A percentile compares a stretch with the other conserved stretches of the same genome.
Evolutionary conservation across 306 rosid genomes (phyloP).

Genomic region (Casuarina glauca): DNA sequence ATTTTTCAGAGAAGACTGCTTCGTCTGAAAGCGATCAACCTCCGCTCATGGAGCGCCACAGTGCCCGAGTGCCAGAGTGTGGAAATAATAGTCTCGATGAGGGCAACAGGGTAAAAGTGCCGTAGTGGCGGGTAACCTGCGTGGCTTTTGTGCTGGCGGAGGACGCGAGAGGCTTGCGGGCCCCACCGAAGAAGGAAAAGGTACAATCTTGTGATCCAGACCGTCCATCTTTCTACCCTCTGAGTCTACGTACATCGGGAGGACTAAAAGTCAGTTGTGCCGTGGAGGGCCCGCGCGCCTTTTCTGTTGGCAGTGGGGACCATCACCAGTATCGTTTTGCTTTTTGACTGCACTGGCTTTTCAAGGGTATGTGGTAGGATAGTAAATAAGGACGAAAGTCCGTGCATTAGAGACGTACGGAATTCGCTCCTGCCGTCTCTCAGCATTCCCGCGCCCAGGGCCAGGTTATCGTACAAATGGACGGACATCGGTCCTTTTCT

Average conservation of each 20-base stretch:
- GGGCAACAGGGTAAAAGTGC: constrained; percentile 4
- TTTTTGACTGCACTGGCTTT: too few relatives aligned
- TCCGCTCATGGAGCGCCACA: not conserved
- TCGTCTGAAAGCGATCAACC: constrained; percentile 26
- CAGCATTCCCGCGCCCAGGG: too few relatives aligned
- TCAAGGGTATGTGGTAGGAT: not conserved
- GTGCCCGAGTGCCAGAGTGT: not conserved
- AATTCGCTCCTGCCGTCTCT: not conserved
- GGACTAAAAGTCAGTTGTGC: not conserved
- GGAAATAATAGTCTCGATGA: not conserved
- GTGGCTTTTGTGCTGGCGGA: not conserved
- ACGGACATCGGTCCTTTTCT: too few relatives aligned
- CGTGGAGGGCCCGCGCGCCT: not conserved
- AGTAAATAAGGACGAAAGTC: not conserved
- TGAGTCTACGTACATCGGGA: not conserved
- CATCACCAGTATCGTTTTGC: not conserved
- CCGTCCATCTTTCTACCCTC: not conserved
- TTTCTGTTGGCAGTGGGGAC: not conserved
- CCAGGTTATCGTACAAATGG: too few relatives aligned
- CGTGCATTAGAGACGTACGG: not conserved
- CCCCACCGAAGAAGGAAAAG: not conserved
- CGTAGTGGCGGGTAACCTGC: not conserved
- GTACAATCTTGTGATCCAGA: not conserved
- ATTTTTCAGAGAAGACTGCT: not conserved
- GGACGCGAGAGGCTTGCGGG: not conserved